Conservation (phyloP, 352 stramenopile genomes). For the Phytophthora hibernalis region DNA sequence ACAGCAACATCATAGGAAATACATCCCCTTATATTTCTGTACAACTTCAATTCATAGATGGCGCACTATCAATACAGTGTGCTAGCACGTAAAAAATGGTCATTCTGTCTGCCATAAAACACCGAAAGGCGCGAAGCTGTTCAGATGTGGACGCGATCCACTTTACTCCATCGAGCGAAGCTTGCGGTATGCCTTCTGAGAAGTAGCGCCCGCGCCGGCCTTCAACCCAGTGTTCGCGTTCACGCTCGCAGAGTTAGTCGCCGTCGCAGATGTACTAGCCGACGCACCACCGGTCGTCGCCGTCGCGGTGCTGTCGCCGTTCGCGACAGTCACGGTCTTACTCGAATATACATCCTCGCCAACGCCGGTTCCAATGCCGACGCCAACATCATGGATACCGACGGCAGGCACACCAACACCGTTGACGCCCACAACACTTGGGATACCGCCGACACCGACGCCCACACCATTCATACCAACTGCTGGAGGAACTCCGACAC, state of each 20-base stretch:
- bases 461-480: slow-evolving; percentile 3
- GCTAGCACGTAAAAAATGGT: too few relatives aligned
- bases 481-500: slow-evolving; percentile 2
- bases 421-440: background rate
- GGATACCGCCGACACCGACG: background rate
- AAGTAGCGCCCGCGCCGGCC: slow-evolving; percentile 6
- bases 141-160: too few relatives aligned
- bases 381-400: background rate
- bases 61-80: too few relatives aligned
- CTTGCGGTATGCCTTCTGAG: slow-evolving; percentile 24
- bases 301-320: background rate
- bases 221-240: too few relatives aligned
- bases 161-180: slow-evolving; percentile 7
- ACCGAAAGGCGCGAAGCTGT: too few relatives aligned
- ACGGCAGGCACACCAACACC: slow-evolving; percentile 5
- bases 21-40: too few relatives aligned
- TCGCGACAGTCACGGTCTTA: slow-evolving; percentile 1
- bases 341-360: background rate
- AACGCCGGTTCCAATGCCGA: slow-evolving; percentile 2
- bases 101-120: too few relatives aligned
- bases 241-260: background rate
- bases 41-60: too few relatives aligned
- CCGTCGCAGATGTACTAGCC: background rate
- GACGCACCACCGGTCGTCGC: background rate
- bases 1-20: too few relatives aligned